phyloP scores from a whole-genome alignment of 495 filamentous ascomycete species.

The Podospora australis region DNA sequence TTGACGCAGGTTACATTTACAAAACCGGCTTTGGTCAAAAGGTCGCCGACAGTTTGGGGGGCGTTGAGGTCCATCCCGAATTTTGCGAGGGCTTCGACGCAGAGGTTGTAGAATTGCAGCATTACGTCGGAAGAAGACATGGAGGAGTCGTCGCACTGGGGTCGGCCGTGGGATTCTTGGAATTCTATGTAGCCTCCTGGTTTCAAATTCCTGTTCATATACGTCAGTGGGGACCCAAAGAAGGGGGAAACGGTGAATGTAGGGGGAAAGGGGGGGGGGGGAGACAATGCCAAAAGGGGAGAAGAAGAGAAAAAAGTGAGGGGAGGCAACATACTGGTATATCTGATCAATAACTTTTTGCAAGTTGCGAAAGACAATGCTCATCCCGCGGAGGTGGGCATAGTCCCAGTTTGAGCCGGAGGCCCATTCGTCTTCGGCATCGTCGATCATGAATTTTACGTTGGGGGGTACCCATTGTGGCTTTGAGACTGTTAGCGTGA shows the following conservation, averaged over 20 bases:
- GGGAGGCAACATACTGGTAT: conserved; percentile 18
- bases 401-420: conserved; percentile 28
- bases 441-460: conserved; percentile 37
- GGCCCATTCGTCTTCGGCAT: conserved; percentile 38
- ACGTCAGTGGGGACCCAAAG: background rate
- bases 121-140: conserved; percentile 26
- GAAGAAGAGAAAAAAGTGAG: background rate
- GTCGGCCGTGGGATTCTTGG: conserved; percentile 31
- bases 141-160: conserved; percentile 33
- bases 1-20: conserved; percentile 46
- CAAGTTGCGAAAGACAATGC: conserved; percentile 15
- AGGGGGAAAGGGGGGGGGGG: too few relatives aligned
- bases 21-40: conserved; percentile 49
- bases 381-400: conserved; percentile 33
- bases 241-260: too few relatives aligned
- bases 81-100: conserved; percentile 21
- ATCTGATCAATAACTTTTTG: conserved; percentile 23
- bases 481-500: too few relatives aligned
- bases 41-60: conserved; percentile 40
- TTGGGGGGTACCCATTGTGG: conserved; percentile 35
- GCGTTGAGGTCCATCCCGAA: conserved; percentile 39
- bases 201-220: conserved; percentile 18
- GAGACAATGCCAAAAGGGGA: too few relatives aligned
- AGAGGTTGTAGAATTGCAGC: conserved; percentile 19
- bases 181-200: conserved; percentile 34